Conservation (phyloP, 1,139 yeast species). For the Lodderomyces orthopsilosis region DNA sequence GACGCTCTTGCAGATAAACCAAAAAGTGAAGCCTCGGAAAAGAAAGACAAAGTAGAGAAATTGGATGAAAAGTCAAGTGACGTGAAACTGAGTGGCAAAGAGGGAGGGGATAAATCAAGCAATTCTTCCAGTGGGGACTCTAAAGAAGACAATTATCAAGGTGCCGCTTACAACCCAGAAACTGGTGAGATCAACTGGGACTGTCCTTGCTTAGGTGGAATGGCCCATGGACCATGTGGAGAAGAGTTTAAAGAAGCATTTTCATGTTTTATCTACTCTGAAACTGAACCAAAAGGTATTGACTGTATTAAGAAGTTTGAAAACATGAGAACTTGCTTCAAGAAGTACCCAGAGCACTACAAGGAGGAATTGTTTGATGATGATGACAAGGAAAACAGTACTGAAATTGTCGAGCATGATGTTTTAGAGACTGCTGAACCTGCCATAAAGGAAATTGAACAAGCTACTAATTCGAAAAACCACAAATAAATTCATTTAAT, state of each 20-base stretch:
- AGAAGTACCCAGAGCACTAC: constrained; percentile 89
- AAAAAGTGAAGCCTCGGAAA: constrained; percentile 3
- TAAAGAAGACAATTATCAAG: constrained; percentile 6
- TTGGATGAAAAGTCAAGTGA: not conserved
- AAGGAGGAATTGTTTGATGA: constrained; percentile 87
- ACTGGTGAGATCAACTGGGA: constrained; percentile 99
- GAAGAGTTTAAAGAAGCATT: constrained; percentile 96
- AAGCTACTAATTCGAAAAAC: not conserved
- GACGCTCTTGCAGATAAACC: not conserved
- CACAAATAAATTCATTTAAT: not conserved
- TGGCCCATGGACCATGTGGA: constrained; percentile 99
- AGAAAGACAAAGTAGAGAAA: constrained; percentile 6
- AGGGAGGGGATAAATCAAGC: constrained; percentile 5
- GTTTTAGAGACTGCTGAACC: constrained; percentile 14
- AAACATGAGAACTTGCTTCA: constrained; percentile 93
- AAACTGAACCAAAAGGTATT: constrained; percentile 94
- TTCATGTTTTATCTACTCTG: constrained; percentile 92
- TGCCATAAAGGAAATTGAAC: constrained; percentile 14
- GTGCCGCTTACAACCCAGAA: constrained; percentile 89
- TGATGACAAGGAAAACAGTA: constrained; percentile 26
- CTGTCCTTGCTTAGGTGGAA: constrained; percentile 99
- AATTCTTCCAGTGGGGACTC: not conserved
- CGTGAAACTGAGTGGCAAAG: constrained; percentile 18
- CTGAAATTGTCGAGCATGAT: constrained; percentile 14
- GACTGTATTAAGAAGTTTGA: constrained; percentile 93